phyloP scores from a whole-genome alignment of 192 early-diverging fungal genomes.

The Powellomyces hirtus region DNA sequence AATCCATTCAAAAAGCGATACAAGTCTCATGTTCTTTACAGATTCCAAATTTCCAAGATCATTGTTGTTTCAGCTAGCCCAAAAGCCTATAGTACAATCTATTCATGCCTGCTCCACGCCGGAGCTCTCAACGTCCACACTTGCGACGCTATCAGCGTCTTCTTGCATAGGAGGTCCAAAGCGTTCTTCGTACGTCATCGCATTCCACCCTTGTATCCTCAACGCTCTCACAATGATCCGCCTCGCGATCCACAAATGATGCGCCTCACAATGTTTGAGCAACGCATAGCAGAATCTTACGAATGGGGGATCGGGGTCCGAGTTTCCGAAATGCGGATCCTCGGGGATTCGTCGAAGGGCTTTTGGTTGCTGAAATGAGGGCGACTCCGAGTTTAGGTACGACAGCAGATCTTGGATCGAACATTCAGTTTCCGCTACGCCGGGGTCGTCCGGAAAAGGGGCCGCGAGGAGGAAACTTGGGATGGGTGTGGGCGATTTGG shows the following conservation, averaged over 20 bases:
- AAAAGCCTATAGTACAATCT: too few species aligned
- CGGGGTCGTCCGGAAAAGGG: not conserved
- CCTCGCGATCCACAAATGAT: not conserved
- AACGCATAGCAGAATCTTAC: not conserved
- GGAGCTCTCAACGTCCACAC: too few species aligned
- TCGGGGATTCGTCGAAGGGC: not conserved
- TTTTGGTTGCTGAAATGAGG: not conserved
- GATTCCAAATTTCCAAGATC: too few species aligned
- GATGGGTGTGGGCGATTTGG: not conserved
- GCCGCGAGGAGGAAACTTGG: not conserved
- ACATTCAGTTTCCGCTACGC: not conserved
- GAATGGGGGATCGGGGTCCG: not conserved
- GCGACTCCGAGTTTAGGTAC: not conserved
- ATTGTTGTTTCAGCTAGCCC: too few species aligned
- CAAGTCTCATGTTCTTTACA: too few species aligned
- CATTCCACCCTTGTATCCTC: too few species aligned
- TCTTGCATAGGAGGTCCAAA: too few species aligned
- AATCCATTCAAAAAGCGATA: too few species aligned
- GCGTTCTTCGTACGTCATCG: too few species aligned
- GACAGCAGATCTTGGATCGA: not conserved
- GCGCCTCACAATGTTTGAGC: not conserved
- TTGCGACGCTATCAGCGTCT: too few species aligned
- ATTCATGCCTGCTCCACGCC: too few species aligned
- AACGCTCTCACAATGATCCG: too few species aligned
- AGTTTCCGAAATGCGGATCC: not conserved